Conservation (phyloP, 1,284 basidiomycete genomes). For the Microbotryomycetes sp. region DNA sequence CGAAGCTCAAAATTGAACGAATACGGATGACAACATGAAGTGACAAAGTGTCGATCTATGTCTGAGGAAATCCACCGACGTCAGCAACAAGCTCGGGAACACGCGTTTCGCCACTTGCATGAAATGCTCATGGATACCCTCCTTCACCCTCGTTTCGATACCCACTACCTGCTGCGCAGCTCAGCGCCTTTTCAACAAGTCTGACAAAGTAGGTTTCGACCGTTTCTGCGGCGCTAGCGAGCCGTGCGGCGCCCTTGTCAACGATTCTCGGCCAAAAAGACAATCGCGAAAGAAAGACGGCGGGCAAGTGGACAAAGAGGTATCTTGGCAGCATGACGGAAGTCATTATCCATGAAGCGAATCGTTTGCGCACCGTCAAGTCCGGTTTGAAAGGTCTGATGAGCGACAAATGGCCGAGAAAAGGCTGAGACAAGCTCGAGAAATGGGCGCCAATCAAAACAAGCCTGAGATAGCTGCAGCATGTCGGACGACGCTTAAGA, state of each 20-base stretch:
- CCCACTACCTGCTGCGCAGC: constrained; percentile 9
- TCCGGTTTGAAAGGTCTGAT: constrained; percentile 12
- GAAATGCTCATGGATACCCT: no score
- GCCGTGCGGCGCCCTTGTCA: background rate
- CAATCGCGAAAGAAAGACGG: background rate
- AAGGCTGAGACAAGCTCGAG: constrained; percentile 17
- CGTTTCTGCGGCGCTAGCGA: background rate
- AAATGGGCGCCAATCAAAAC: constrained; percentile 21
- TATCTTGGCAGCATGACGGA: constrained; percentile 13
- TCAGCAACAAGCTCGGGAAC: no score
- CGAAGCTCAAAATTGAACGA: no score
- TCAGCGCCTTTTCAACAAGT: background rate
- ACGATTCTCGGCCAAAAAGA: background rate
- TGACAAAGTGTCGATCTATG: no score
- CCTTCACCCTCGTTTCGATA: constrained; percentile 10
- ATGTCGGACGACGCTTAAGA: background rate
- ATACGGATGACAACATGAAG: no score
- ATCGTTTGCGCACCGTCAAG: background rate
- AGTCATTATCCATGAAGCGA: background rate
- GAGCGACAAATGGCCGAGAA: constrained; percentile 14
- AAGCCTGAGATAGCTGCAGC: constrained; percentile 12
- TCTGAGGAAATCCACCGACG: no score
- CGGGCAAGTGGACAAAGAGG: constrained; percentile 3
- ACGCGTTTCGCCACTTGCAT: no score
- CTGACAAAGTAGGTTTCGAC: background rate